These are phyloP conservation scores for Naganishia randhawae DNA, from an alignment of 768 basidiomycete species.

Conservation along the genomic window DNA sequence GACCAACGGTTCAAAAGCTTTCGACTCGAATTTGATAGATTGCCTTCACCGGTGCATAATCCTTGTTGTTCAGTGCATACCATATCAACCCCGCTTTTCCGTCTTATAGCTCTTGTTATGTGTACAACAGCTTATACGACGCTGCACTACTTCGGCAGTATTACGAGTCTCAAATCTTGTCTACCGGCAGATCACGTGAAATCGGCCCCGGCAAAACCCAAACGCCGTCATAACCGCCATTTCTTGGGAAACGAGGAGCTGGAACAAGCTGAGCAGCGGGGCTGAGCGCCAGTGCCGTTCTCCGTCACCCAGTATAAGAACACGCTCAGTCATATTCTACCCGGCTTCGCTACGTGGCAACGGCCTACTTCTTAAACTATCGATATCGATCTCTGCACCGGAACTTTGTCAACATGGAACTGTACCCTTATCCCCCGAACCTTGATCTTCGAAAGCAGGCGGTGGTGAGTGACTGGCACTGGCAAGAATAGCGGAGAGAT, in stretches of 20 bases:
- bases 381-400: background rate
- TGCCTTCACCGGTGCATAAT: too few relatives aligned
- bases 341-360: background rate
- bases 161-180: too few relatives aligned
- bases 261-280: too few relatives aligned
- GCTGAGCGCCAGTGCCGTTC: background rate
- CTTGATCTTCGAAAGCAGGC: constrained; percentile 40
- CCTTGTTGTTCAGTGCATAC: too few relatives aligned
- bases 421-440: constrained; percentile 35
- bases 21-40: too few relatives aligned
- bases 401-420: constrained; percentile 1
- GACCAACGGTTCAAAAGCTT: too few relatives aligned
- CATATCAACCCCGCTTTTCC: too few relatives aligned
- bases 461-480: constrained; percentile 34
- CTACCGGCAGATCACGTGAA: background rate
- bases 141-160: too few relatives aligned
- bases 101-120: too few relatives aligned
- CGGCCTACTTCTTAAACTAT: background rate
- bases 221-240: constrained; percentile 7
- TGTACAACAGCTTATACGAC: too few relatives aligned
- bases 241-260: background rate
- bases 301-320: background rate
- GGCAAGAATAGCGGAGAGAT: background rate
- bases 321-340: background rate
- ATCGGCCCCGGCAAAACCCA: constrained; percentile 3